Percentiles rank a stretch among this genome's conserved stretches.
phyloP scores from a whole-genome alignment of 1,139 yeast genomes.

The Saccharomyces pastorianus region DNA sequence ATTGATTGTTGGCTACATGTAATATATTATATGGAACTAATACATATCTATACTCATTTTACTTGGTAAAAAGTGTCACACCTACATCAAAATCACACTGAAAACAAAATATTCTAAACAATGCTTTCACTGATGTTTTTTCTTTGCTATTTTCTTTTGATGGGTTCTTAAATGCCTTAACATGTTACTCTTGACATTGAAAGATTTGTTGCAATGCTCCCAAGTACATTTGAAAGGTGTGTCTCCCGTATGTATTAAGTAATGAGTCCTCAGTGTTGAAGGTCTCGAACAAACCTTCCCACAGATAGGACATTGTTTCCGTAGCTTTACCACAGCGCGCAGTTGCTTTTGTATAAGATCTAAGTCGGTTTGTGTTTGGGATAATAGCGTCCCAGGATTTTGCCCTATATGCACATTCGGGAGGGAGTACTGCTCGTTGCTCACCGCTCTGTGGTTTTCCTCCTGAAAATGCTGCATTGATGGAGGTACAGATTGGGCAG shows the following conservation, averaged over 20 bases:
- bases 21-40: not conserved
- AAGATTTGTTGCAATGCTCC: constrained; percentile 61
- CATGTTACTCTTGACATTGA: constrained; percentile 75
- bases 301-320: constrained; percentile 52
- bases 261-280: constrained; percentile 72
- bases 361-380: not conserved
- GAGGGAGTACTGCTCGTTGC: not conserved
- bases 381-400: not conserved
- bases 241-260: constrained; percentile 82
- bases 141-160: constrained; percentile 18
- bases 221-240: constrained; percentile 73
- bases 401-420: not conserved
- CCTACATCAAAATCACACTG: not conserved
- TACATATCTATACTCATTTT: not conserved
- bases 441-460: not conserved
- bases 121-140: not conserved
- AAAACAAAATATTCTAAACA: not conserved
- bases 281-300: constrained; percentile 78
- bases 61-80: not conserved
- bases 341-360: not conserved
- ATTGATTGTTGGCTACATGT: not conserved
- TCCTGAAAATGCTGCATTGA: not conserved
- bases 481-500: not conserved
- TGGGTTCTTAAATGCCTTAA: constrained; percentile 69
- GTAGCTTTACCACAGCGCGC: constrained; percentile 5